Evolutionary conservation across 2,329 filamentous ascomycete genomes (phyloP).

Genomic region (Pezicula carpinea): DNA sequence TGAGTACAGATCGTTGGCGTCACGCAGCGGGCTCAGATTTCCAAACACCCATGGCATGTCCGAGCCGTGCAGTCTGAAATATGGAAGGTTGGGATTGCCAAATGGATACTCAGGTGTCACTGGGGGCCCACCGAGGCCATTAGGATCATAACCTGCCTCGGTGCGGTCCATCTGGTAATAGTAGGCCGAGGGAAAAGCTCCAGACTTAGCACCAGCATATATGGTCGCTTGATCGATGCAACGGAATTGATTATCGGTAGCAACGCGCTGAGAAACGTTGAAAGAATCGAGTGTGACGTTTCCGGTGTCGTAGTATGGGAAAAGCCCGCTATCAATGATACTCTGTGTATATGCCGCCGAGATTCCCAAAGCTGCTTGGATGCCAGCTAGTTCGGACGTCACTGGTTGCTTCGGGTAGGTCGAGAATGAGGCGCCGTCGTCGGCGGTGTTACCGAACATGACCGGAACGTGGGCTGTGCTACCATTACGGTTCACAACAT

Average conservation of each 20-base stretch:
- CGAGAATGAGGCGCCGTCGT: conserved; percentile 47
- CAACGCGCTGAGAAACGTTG: conserved; percentile 47
- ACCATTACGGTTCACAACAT: conserved; percentile 36
- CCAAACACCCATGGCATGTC: conserved; percentile 44
- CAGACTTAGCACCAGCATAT: conserved; percentile 36
- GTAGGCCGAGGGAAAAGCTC: conserved; percentile 40
- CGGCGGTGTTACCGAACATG: conserved; percentile 43
- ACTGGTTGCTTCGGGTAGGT: conserved; percentile 40
- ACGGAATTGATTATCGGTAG: conserved; percentile 49
- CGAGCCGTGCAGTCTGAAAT: conserved; percentile 47
- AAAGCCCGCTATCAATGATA: conserved; percentile 41
- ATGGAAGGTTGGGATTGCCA: conserved; percentile 45
- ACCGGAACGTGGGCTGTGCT: conserved; percentile 45
- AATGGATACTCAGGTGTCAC: conserved; percentile 34
- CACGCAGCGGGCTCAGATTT: conserved; percentile 35
- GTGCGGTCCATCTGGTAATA: conserved; percentile 49
- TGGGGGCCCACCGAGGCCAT: conserved; percentile 42
- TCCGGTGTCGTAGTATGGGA: conserved; percentile 42
- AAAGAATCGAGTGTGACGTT: conserved; percentile 50
- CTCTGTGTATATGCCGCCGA: conserved; percentile 35
- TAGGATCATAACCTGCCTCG: conserved; percentile 44
- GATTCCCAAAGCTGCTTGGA: conserved; percentile 41
- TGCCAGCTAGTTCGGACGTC: conserved; percentile 35
- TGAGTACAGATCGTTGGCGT: conserved; percentile 39
- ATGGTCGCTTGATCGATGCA: conserved; percentile 52